Evolutionary conservation across 371 early-diverging fungal genomes (phyloP).

Genomic region (Thermomucor indicae-seudaticae): DNA sequence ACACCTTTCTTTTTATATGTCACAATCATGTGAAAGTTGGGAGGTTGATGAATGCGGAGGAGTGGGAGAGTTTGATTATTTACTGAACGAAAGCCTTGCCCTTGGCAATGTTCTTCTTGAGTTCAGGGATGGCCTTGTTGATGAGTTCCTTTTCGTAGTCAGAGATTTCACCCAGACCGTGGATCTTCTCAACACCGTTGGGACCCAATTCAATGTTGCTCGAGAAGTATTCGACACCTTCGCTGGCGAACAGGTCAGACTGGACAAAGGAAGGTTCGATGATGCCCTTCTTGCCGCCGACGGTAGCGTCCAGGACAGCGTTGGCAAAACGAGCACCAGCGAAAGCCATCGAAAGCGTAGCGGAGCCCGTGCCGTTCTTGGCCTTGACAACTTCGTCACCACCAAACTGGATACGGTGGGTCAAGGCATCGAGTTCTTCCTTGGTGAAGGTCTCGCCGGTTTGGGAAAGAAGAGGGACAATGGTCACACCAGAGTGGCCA

Average conservation of each 20-base stretch:
- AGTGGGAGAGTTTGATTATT: conserved; percentile 7
- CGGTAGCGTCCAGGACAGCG: conserved; percentile 87
- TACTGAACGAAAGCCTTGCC: conserved; percentile 64
- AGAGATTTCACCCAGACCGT: conserved; percentile 82
- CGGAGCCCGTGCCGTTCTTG: conserved; percentile 97
- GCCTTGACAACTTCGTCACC: conserved; percentile 99
- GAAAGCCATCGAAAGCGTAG: conserved; percentile 98
- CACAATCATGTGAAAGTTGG: too few relatives aligned
- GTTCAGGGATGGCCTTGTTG: conserved; percentile 83
- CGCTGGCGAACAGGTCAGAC: conserved; percentile 66
- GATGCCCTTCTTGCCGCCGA: conserved; percentile 83
- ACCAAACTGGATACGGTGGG: conserved; percentile 98
- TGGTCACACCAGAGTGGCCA: conserved; percentile 99
- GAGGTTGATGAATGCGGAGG: too few relatives aligned
- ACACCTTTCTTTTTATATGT: too few relatives aligned
- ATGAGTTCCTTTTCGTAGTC: conserved; percentile 91
- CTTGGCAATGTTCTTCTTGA: conserved; percentile 92
- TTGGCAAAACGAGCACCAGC: conserved; percentile 96
- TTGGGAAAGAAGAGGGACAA: conserved; percentile 94
- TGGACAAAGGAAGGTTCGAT: conserved; percentile 94
- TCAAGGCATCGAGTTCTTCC: conserved; percentile 90
- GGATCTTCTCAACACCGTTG: conserved; percentile 89
- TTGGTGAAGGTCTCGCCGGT: conserved; percentile 79
- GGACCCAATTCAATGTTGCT: conserved; percentile 93
- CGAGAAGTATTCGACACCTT: conserved; percentile 90